Base-by-base conservation (phyloP, 257 asterid species). In the Forsythia suspensa region DNA sequence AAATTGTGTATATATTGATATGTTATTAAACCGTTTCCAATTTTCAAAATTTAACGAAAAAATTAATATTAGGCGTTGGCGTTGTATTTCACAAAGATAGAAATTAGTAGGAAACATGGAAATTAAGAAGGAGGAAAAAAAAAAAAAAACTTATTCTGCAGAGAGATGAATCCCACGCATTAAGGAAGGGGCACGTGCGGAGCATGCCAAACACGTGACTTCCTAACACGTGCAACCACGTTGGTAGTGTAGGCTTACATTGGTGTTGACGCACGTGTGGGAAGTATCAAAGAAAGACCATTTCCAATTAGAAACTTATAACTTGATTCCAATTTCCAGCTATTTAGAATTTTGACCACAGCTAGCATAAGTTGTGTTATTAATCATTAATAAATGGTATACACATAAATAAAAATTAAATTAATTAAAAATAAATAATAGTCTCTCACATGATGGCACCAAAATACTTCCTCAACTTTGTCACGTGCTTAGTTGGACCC, bases 401-500 rank as follows among this genome's bases (percentile, higher is more conserved):
- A 7, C 11, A 6, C 0, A 18, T 55, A n/a, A 1, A 57, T 18
- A n/a, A 20, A 57, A 57, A 20, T 5, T 5, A 20, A 57, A 21
- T 61, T 20, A 21, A 21, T 0, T 51, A 10, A 0, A 59, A 59
- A 63, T 9, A 36, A 16, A 38, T 21, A 72, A 84, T 84, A 76
- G 76, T 82, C 67, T 52, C 48, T 85, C 98, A 93, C 98, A 91
- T 91, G 96, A 82, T 84, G 77, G 86, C 94, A 34, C 90, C 97
- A 87, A 94, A 90, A 80, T 80, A 81, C 82, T 86, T 82, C 84
- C 82, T 86, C 89, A 80, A 84, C 95, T 90, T 90, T 80, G 82
- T 87, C 97, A 93, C 94, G 93, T 93, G 98, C 91, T 83, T 82
- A 91, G 90, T 87, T 83, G 96, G 90, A 84, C 88, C 89, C 92